These are phyloP conservation scores for Talaromyces sp. DNA, from an alignment of 2,329 filamentous ascomycete genomes.

Conservation along the genomic window DNA sequence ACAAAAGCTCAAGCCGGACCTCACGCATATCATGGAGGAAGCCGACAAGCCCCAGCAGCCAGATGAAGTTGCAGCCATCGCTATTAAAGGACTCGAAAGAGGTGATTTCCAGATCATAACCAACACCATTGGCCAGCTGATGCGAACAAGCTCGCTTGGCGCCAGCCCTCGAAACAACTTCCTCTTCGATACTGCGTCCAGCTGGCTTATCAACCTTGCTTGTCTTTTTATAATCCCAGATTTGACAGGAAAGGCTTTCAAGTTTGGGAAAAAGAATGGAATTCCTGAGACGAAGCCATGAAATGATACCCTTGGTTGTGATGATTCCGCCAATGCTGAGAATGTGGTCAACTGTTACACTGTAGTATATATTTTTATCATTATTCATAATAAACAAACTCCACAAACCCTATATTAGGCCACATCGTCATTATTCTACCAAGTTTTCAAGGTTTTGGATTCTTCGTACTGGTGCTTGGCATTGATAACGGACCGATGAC, in stretches of 20 bases:
- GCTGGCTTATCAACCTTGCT: slow-evolving; percentile 49
- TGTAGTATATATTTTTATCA: not conserved
- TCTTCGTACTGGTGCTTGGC: not conserved
- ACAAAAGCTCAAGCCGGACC: slow-evolving; percentile 69
- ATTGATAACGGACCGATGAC: not conserved
- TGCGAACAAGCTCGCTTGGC: slow-evolving; percentile 58
- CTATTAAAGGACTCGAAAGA: slow-evolving; percentile 70
- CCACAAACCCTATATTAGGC: not conserved
- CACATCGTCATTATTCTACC: not conserved
- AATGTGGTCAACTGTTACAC: not conserved
- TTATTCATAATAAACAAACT: not conserved
- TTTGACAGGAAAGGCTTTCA: slow-evolving; percentile 52
- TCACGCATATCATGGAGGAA: slow-evolving; percentile 75
- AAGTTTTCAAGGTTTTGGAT: not conserved
- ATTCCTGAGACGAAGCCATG: slow-evolving; percentile 11
- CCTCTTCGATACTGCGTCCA: slow-evolving; percentile 50
- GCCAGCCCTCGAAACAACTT: slow-evolving; percentile 50
- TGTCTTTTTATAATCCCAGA: slow-evolving; percentile 56
- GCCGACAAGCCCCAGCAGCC: slow-evolving; percentile 75
- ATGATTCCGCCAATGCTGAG: not conserved
- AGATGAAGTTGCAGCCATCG: slow-evolving; percentile 65
- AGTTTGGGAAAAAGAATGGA: slow-evolving; percentile 54
- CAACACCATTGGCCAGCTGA: slow-evolving; percentile 63
- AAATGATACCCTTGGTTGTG: not conserved
- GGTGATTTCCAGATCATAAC: slow-evolving; percentile 78